These are phyloP conservation scores for Monosporascus ibericus DNA, from an alignment of 2,329 filamentous ascomycete species.

Conservation along the genomic window DNA sequence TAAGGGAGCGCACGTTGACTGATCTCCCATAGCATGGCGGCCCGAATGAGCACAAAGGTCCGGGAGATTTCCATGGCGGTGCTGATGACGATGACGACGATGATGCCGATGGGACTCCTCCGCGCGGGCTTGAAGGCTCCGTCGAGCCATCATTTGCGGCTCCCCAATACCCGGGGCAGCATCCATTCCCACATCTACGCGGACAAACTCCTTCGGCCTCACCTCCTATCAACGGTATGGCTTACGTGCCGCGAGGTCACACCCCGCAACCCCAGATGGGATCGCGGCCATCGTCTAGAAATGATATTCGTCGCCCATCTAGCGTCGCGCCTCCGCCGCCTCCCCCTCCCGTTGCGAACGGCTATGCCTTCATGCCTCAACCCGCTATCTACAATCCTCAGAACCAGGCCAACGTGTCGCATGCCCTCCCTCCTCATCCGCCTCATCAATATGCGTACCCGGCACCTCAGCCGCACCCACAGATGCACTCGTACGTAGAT, in stretches of 20 bases:
- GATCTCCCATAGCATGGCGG: conserved; percentile 65
- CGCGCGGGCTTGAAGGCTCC: conserved; percentile 52
- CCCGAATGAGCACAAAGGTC: conserved; percentile 94
- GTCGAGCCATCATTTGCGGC: conserved; percentile 58
- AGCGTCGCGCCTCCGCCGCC: conserved; percentile 63
- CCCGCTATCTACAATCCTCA: conserved; percentile 77
- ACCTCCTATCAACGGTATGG: conserved; percentile 77
- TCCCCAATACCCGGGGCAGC: conserved; percentile 62
- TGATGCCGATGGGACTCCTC: conserved; percentile 67
- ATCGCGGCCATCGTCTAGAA: conserved; percentile 74
- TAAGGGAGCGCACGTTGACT: neutral
- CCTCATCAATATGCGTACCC: conserved; percentile 30
- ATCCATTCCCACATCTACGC: conserved; percentile 72
- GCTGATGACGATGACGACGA: conserved; percentile 83
- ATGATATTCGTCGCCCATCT: conserved; percentile 70
- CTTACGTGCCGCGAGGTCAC: conserved; percentile 65
- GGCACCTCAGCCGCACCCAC: conserved; percentile 33
- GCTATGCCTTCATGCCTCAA: conserved; percentile 79
- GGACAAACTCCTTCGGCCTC: conserved; percentile 81
- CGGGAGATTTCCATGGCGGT: conserved; percentile 81
- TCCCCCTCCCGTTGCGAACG: conserved; percentile 58
- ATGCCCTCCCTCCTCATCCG: conserved; percentile 28
- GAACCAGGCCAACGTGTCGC: conserved; percentile 36
- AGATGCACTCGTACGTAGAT: conserved; percentile 66
- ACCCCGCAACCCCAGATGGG: conserved; percentile 74